Percentiles rank a stretch among this genome's conserved stretches.
phyloP scores from a whole-genome alignment of 2,329 filamentous ascomycete genomes.

The Aspergillus aculeatus region DNA sequence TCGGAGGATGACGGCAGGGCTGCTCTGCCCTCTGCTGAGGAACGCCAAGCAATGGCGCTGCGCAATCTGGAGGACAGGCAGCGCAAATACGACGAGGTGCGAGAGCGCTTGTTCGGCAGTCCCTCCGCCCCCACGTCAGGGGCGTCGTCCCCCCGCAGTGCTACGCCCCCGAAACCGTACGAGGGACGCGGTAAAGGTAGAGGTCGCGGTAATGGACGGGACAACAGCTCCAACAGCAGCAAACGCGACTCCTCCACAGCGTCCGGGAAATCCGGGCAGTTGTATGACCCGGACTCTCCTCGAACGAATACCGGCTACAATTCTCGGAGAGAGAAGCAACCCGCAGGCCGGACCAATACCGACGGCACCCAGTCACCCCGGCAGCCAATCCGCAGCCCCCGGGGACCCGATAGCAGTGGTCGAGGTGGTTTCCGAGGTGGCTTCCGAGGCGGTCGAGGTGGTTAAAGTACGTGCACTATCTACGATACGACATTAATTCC shows the following conservation, averaged over 20 bases:
- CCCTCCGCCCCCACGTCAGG: slow-evolving; percentile 48
- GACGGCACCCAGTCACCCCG: slow-evolving; percentile 39
- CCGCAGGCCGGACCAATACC: slow-evolving; percentile 40
- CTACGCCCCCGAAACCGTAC: slow-evolving; percentile 56
- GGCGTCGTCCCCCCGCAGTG: slow-evolving; percentile 60
- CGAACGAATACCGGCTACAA: slow-evolving; percentile 58
- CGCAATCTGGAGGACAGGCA: slow-evolving; percentile 85
- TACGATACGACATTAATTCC: not conserved
- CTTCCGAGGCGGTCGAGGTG: slow-evolving; percentile 56
- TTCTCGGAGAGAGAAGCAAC: slow-evolving; percentile 44
- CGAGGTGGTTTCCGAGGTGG: slow-evolving; percentile 76
- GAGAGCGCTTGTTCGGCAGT: slow-evolving; percentile 82
- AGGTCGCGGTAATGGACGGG: slow-evolving; percentile 51
- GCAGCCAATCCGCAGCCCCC: slow-evolving; percentile 69
- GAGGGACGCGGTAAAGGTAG: slow-evolving; percentile 47
- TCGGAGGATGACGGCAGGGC: slow-evolving; percentile 65
- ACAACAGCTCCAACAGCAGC: slow-evolving; percentile 34
- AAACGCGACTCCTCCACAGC: slow-evolving; percentile 43
- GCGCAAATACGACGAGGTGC: slow-evolving; percentile 81
- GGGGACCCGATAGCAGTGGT: slow-evolving; percentile 74
- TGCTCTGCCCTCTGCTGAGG: slow-evolving; percentile 67
- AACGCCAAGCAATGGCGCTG: slow-evolving; percentile 74
- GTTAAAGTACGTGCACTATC: slow-evolving; percentile 22
- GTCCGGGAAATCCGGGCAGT: slow-evolving; percentile 51
- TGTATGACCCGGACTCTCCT: slow-evolving; percentile 75